Base-by-base conservation (phyloP, 2,329 filamentous ascomycete genomes). In the Colletotrichum spinosum region DNA sequence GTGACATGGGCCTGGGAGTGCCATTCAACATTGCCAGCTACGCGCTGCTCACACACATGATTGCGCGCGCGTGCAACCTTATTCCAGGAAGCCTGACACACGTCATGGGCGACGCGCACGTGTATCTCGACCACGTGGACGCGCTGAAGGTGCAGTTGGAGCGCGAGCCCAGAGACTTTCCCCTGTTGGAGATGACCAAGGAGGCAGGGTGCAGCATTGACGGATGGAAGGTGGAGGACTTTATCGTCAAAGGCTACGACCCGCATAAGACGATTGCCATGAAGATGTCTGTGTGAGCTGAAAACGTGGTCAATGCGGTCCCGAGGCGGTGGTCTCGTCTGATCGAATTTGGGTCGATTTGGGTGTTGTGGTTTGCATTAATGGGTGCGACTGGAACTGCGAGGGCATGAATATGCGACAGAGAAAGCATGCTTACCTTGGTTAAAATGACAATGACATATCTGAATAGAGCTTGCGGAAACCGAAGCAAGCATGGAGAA, bases 11-110 rank as follows among this genome's bases (percentile, higher is more conserved):
- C 0, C 88, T 99, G 1, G 96, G 94, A 8, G 94, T 98, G 25
- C 96, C 96, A 1, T 99, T 99, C 83, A 99, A 99, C 77, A 98
- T 99, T 72, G 96, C 95, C 1, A 92, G 88, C 69, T 99, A 99
- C 79, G 94, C 96, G 39, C 83, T 99, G 61, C 83, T 99, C 45
- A 97, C 94, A 46, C 94, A 98, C 77, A 98, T 99, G 91, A 81
- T 99, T 51, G 95, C 96, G 1, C 90, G 94, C 75, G 93, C 92
- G 10, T 94, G 92, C 74, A 90, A 94, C 70, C 79, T 99, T 59
- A 86, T 92, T 1, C 94, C 96, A 0, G 96, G 95, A 0, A 95
- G 88, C 55, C 85, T 99, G 68, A 96, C 94, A 44, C 96, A 98
- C 78, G 94, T 94, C 53, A 97, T 99, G 94, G 96, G 96, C 12